phyloP scores from a whole-genome alignment of 2,329 filamentous ascomycete genomes.

The Myriosclerotinia duriaeana region DNA sequence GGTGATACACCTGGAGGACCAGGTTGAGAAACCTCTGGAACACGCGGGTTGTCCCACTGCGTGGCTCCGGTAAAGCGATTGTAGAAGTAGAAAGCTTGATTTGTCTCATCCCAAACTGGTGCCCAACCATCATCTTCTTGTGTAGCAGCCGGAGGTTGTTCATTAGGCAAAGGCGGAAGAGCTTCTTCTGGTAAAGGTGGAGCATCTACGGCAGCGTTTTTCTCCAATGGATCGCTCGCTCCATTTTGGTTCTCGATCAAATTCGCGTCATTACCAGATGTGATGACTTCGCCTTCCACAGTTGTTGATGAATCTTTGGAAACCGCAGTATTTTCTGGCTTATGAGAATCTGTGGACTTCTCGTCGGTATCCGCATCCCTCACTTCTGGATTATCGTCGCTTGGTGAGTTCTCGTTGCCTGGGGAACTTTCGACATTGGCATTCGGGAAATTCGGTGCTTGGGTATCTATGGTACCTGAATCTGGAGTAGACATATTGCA shows the following conservation, averaged over 20 bases:
- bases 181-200: conserved; percentile 41
- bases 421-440: background rate
- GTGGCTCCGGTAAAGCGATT: conserved; percentile 73
- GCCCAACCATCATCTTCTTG: conserved; percentile 78
- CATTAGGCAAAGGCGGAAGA: conserved; percentile 36
- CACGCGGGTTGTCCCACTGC: conserved; percentile 85
- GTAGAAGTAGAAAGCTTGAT: conserved; percentile 76
- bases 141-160: conserved; percentile 47
- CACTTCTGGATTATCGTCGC: conserved; percentile 16
- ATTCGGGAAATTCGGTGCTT: background rate
- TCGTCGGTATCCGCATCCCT: background rate
- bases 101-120: conserved; percentile 69
- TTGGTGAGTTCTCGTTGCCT: background rate
- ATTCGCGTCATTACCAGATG: conserved; percentile 24
- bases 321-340: background rate
- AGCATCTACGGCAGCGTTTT: conserved; percentile 22
- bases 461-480: conserved; percentile 19
- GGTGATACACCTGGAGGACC: conserved; percentile 37
- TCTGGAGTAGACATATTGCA: conserved; percentile 24
- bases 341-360: background rate
- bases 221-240: conserved; percentile 18
- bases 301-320: background rate
- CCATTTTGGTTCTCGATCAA: conserved; percentile 28
- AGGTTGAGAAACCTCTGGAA: conserved; percentile 48
- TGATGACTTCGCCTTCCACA: conserved; percentile 21